Conservation (phyloP, 2,329 filamentous ascomycete species). For the Annulohypoxylon truncatum region DNA sequence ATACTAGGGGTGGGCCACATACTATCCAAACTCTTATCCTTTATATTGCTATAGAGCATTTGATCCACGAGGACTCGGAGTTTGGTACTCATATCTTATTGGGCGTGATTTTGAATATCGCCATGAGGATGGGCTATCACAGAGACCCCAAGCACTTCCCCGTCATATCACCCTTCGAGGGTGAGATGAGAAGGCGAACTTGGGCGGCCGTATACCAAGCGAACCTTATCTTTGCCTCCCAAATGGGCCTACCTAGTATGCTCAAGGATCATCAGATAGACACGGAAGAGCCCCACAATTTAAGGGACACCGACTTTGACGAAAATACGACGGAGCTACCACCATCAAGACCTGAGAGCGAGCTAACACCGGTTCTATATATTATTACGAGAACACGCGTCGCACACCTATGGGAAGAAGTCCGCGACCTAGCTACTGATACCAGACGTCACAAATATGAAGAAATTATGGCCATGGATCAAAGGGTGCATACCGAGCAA, state of each 20-base stretch:
- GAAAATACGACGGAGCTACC: constrained; percentile 51
- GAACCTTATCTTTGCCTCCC: constrained; percentile 57
- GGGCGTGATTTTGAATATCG: constrained; percentile 51
- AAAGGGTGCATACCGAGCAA: constrained; percentile 30
- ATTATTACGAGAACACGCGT: constrained; percentile 45
- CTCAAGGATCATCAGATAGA: constrained; percentile 56
- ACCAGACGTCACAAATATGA: constrained; percentile 36
- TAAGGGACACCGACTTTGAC: constrained; percentile 58
- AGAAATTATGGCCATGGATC: constrained; percentile 43
- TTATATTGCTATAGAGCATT: constrained; percentile 51
- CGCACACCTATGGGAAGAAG: constrained; percentile 43
- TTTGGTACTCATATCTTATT: constrained; percentile 51
- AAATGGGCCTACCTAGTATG: constrained; percentile 60
- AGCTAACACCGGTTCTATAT: constrained; percentile 46
- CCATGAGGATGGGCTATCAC: constrained; percentile 58
- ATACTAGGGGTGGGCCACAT: constrained; percentile 56
- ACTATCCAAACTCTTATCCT: constrained; percentile 54
- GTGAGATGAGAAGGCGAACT: constrained; percentile 59
- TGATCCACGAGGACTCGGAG: constrained; percentile 48
- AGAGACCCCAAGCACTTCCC: constrained; percentile 57
- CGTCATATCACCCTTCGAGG: constrained; percentile 53
- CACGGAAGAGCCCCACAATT: constrained; percentile 56
- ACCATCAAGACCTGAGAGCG: constrained; percentile 47
- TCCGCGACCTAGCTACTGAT: constrained; percentile 42
- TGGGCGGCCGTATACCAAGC: constrained; percentile 57